Conservation (phyloP, 2,329 filamentous ascomycete genomes). For the Colletotrichum lindemuthianum region DNA sequence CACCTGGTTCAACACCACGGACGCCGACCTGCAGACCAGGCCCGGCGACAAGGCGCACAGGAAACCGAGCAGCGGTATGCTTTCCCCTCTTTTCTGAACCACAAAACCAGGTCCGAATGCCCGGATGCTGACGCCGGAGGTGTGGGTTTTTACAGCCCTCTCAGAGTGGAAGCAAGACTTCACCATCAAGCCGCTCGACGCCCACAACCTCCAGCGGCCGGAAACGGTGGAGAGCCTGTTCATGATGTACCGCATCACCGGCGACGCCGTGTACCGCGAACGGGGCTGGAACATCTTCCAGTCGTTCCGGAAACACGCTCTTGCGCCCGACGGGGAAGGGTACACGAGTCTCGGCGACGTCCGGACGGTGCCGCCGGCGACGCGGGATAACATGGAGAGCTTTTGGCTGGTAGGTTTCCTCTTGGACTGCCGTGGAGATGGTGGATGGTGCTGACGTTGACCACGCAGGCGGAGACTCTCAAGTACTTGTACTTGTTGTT, state of each 20-base stretch:
- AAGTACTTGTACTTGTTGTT: conserved; percentile 98
- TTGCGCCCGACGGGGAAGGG: conserved; percentile 64
- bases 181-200: conserved; percentile 74
- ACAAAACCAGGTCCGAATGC: not conserved
- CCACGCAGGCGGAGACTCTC: conserved; percentile 80
- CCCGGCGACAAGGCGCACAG: conserved; percentile 36
- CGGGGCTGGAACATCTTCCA: conserved; percentile 86
- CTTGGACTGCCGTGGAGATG: not conserved
- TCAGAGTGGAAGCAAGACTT: conserved; percentile 79
- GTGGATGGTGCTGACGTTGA: not conserved
- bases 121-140: too few species aligned
- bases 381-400: conserved; percentile 78
- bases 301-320: conserved; percentile 72
- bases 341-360: conserved; percentile 72
- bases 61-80: not conserved
- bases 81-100: not conserved
- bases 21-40: conserved; percentile 61
- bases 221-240: conserved; percentile 81
- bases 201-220: conserved; percentile 78
- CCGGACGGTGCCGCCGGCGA: conserved; percentile 59
- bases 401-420: conserved; percentile 67
- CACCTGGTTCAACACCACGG: conserved; percentile 82
- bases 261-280: conserved; percentile 74
- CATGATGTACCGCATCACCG: conserved; percentile 83
- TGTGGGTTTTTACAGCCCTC: not conserved